These are phyloP conservation scores for Nothophytophthora sp. DNA, from an alignment of 352 stramenopile species.

Conservation along the genomic window DNA sequence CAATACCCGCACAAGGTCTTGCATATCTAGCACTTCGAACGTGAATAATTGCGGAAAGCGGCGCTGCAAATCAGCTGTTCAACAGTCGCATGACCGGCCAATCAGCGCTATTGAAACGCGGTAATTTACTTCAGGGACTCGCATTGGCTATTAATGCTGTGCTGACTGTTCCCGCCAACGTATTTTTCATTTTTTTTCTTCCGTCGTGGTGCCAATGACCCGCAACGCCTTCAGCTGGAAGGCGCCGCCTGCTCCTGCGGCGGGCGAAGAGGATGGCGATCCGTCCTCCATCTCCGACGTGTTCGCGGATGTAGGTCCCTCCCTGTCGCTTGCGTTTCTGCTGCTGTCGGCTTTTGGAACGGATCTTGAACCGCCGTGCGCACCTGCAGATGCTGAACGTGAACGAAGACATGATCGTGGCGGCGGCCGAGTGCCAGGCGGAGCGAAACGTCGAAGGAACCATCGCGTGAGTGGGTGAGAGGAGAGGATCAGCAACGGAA, in stretches of 20 bases:
- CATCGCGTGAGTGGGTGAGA: conserved; percentile 40
- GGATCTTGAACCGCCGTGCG: too few relatives aligned
- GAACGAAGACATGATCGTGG: conserved; percentile 76
- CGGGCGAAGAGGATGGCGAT: conserved; percentile 35
- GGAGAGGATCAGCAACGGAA: not conserved
- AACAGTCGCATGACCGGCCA: too few relatives aligned
- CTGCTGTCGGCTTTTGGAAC: too few relatives aligned
- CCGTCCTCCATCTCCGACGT: conserved; percentile 63
- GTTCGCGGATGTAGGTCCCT: conserved; percentile 55
- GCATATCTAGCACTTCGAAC: too few relatives aligned
- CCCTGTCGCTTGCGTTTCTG: not conserved
- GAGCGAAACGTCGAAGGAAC: conserved; percentile 51
- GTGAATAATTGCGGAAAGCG: too few relatives aligned
- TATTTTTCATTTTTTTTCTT: conserved; percentile 4
- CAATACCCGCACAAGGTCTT: too few relatives aligned
- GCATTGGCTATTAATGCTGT: too few relatives aligned
- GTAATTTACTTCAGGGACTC: too few relatives aligned
- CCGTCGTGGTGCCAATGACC: conserved; percentile 12
- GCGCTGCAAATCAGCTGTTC: too few relatives aligned
- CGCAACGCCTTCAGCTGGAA: conserved; percentile 13
- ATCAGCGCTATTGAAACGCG: too few relatives aligned
- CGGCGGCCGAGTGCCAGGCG: conserved; percentile 58
- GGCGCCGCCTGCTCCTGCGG: conserved; percentile 4
- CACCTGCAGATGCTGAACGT: conserved; percentile 70
- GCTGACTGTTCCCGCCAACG: not conserved